Base-by-base conservation (phyloP, 2,329 filamentous ascomycete genomes). In the Beauveria bassiana region DNA sequence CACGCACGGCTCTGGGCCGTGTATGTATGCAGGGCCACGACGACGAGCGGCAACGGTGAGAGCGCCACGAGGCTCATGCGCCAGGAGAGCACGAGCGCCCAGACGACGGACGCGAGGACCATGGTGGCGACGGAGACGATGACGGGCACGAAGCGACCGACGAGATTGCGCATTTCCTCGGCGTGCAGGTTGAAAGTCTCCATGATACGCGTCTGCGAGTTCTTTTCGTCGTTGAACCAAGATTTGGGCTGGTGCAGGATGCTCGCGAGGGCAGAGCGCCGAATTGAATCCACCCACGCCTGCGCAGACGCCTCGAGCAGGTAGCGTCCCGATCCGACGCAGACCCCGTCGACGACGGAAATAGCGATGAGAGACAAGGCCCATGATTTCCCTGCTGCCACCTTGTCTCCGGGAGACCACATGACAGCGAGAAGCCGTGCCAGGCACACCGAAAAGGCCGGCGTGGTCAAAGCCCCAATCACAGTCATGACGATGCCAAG, bases 111-210 rank as follows among this genome's bases (percentile, higher is more conserved):
- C n/a, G 88, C 81, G 0, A 75, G 61, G 20, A 90, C 79, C 81
- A 96, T 93, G 57, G 85, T 74, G 0, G 79, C 70, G 3, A 89
- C 86, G 10, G 88, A 83, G 16, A 93, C 78, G 1, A 88, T 73
- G 59, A 89, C 84, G 1, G 89, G 88, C 0, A 87, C 80, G 68
- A 96, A 96, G 1, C 89, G 84, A 2, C 90, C 89, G 0, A 96
- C 80, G 0, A 98, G 77, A 66, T 90, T 92, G 9, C 90, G 84
- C 84, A 95, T 93, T 70, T 96, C 91, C 70, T 98, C 92, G 0
- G 88, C 89, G 67, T 91, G 90, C 18, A 88, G 83, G 68, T 96
- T 91, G 0, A 98, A 80, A 50, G 83, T 88, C 63, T 90, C 86
- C 1, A 81, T 85, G 47, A 98, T 79, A 2, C 80, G 79, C 1